Evolutionary conservation across 495 filamentous ascomycete genomes (phyloP).

Genomic region (Lasiosphaeria hispida): DNA sequence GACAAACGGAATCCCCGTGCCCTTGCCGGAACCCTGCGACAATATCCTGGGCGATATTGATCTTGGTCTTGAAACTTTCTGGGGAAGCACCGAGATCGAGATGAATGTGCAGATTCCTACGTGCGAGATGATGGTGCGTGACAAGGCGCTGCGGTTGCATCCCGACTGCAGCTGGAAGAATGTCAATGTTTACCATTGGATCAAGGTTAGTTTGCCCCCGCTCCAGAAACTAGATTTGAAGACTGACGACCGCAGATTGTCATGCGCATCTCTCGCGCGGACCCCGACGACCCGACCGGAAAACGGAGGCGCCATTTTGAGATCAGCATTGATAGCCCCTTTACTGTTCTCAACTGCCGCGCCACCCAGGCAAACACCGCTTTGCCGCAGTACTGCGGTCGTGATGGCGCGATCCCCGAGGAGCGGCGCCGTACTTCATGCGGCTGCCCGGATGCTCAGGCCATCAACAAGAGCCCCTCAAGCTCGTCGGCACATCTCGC

Average conservation of each 20-base stretch:
- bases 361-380: conserved; percentile 89
- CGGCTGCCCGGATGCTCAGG: conserved; percentile 71
- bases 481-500: conserved; percentile 26
- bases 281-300: conserved; percentile 71
- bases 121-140: conserved; percentile 82
- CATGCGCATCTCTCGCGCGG: conserved; percentile 87
- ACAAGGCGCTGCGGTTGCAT: conserved; percentile 70
- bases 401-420: conserved; percentile 46
- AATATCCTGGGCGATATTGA: conserved; percentile 84
- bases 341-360: conserved; percentile 91
- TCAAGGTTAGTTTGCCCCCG: conserved; percentile 68
- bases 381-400: conserved; percentile 78
- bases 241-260: conserved; percentile 65
- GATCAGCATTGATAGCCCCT: conserved; percentile 97
- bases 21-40: conserved; percentile 48
- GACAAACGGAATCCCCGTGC: conserved; percentile 32
- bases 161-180: conserved; percentile 96
- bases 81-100: conserved; percentile 94
- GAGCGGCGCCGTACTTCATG: conserved; percentile 58
- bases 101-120: conserved; percentile 94
- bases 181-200: conserved; percentile 97
- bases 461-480: conserved; percentile 40
- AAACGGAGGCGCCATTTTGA: conserved; percentile 90
- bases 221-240: background rate
- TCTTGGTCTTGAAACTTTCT: conserved; percentile 55